Evolutionary conservation across 768 basidiomycete genomes (phyloP).

Genomic region (Pleurotus ostreatus): DNA sequence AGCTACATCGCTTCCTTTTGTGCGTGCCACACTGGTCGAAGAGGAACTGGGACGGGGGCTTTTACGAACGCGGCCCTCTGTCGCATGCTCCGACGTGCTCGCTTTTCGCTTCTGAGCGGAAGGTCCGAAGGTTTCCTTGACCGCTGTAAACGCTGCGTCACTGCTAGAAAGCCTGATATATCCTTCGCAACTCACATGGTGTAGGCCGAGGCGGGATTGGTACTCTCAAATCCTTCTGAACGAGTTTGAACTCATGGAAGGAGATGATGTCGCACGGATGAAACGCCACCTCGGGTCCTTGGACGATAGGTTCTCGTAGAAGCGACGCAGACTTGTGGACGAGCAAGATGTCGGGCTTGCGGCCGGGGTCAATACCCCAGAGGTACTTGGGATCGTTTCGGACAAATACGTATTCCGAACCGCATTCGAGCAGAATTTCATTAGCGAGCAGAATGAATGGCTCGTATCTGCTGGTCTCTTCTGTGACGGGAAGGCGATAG

Average conservation of each 20-base stretch:
- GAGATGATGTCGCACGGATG: neutral
- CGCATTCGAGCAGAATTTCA: neutral
- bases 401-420: neutral
- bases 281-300: constrained; percentile 6
- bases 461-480: neutral
- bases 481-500: neutral
- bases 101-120: neutral
- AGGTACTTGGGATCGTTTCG: constrained; percentile 6
- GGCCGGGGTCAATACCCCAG: neutral
- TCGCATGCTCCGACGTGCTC: neutral
- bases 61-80: no score
- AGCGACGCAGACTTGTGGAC: neutral
- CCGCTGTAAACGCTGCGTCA: neutral
- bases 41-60: no score
- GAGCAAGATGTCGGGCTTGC: constrained; percentile 4
- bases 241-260: constrained; percentile 7
- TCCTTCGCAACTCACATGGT: neutral
- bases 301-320: no score
- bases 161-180: neutral
- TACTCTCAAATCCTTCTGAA: neutral
- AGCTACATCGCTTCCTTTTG: neutral
- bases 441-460: neutral
- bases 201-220: neutral
- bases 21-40: neutral
- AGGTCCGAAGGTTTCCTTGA: neutral